Base-by-base conservation (phyloP, 768 basidiomycete species). In the Steccherinum ochraceum region DNA sequence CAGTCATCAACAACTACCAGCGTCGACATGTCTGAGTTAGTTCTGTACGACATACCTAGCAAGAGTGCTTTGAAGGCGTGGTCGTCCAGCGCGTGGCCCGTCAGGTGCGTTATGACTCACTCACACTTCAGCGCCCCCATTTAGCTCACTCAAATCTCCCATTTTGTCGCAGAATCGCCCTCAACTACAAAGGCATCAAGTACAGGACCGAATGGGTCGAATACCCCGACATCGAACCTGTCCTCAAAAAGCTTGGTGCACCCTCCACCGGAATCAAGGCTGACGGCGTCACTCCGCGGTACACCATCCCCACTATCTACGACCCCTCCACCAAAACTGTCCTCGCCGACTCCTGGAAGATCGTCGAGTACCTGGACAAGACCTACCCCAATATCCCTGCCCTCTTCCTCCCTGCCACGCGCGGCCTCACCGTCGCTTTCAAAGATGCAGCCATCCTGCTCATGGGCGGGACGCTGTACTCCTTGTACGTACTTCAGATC, bases 261-360 rank as follows among this genome's bases (percentile, higher is more conserved):
- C 52, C 58, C 2, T 68, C 73, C 2, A 74, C 71, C 0, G 24
- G 48, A 2, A 59, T 39, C 10, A 64, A 62, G 47, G 50, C 56
- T 20, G 67, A 70, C 48, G 70, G 67, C 1, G n/a, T 45, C 1
- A 46, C 45, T 10, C 66, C 60, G 1, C 52, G 51, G 39, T 77
- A 79, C 61, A 78, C 75, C 12, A 62, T 78, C 0, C 80, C 81
- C 0, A 66, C 72, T 21, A 77, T 83, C 49, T 58, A 72, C 54
- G 79, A 81, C 56, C 68, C 71, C 0, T 60, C 61, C 25, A 78
- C 74, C 4, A 67, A 65, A 4, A 52, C 58, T 1, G 50, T 63
- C 5, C 25, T 80, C 24, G 53, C 70, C 5, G 75, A 80, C 24
- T 79, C n/a, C n/a, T n/a, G n/a, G n/a, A n/a, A n/a, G n/a, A 81